Percentiles rank a stretch among this genome's conserved stretches.
These are phyloP conservation scores for Cupressus sempervirens DNA, from an alignment of 75 land plant species.

Conservation along the genomic window DNA sequence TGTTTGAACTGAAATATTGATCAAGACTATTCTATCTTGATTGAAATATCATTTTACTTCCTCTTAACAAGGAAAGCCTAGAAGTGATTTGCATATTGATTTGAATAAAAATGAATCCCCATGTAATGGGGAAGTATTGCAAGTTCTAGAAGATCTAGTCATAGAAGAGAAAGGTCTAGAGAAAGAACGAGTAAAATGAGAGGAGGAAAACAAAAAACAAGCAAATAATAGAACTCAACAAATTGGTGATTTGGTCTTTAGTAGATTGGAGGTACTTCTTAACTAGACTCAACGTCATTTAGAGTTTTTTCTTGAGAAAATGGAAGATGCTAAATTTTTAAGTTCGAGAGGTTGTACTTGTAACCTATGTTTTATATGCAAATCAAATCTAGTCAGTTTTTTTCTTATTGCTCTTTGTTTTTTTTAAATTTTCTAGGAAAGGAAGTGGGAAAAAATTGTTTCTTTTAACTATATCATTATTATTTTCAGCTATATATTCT, in stretches of 20 bases:
- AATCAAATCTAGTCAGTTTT: not conserved
- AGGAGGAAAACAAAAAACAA: slow-evolving; percentile 19
- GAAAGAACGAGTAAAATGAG: slow-evolving; percentile 48
- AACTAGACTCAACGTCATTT: slow-evolving; percentile 78
- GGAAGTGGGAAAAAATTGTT: not conserved
- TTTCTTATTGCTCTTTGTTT: too few relatives aligned
- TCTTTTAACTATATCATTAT: not conserved
- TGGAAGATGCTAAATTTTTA: slow-evolving; percentile 77
- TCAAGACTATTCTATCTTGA: too few relatives aligned
- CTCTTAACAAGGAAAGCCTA: too few relatives aligned
- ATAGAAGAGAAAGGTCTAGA: slow-evolving; percentile 60
- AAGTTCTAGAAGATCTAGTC: slow-evolving; percentile 47
- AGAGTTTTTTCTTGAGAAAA: slow-evolving; percentile 77
- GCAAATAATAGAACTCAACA: slow-evolving; percentile 3
- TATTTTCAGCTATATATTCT: not conserved
- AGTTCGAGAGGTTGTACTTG: not conserved
- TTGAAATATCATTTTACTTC: too few relatives aligned
- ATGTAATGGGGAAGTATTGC: too few relatives aligned
- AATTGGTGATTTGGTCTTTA: slow-evolving; percentile 33
- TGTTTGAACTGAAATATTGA: too few relatives aligned
- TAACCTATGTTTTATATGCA: not conserved
- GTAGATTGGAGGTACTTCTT: slow-evolving; percentile 80
- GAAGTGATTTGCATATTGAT: too few relatives aligned
- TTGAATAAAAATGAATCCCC: too few relatives aligned
- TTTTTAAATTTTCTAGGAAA: not conserved